Evolutionary conservation across 1,284 basidiomycete species (phyloP), one percentile per base, ranked within the genome.

Genomic region (Sporisorium reilianum): DNA sequence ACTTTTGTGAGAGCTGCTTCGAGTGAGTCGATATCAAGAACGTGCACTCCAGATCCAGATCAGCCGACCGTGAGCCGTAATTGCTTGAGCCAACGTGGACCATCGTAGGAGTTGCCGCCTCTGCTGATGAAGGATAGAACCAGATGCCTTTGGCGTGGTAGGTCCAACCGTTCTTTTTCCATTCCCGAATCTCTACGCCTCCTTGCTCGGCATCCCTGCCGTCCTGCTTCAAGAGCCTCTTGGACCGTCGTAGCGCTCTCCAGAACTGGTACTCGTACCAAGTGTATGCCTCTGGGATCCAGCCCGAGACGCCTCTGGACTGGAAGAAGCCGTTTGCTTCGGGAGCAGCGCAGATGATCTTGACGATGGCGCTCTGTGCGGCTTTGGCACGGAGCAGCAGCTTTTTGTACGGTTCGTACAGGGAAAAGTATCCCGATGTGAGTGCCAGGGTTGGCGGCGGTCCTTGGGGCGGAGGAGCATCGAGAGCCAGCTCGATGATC

Each of bases 51-150:
- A 94, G 92, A 85, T 99, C 97, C 49, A 97, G 89, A 72, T 92
- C 89, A 1, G 94, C 90, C 1, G 94, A 96, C 3, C 96, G 91
- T 0, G 93, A 92, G 79, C 96, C 97, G 61, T 97, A 90, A 85
- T 99, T 99, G 3, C 95, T 96, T 0, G 94, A 97, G 12, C 96
- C 97, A 82, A 99, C 92, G 53, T 98, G 89, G 0, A 95, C 96
- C 48, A 75, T 57, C 5, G 55, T 68, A 0, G 80, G 81, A 5
- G 45, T 50, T 10, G 57, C 50, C 10, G 25, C 12, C 14, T 23
- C 53, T 14, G 30, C 26, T 3, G 38, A 12, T 10, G 55, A 40
- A 20, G 72, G 64, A 10, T 50, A 55, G 20, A 60, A 64, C 72
- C 72, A 75, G 7, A 75, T 70, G 0, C 95, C 96, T 89, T 98